phyloP scores from a whole-genome alignment of 495 filamentous ascomycete species.

The Penicillium samsonianum region DNA sequence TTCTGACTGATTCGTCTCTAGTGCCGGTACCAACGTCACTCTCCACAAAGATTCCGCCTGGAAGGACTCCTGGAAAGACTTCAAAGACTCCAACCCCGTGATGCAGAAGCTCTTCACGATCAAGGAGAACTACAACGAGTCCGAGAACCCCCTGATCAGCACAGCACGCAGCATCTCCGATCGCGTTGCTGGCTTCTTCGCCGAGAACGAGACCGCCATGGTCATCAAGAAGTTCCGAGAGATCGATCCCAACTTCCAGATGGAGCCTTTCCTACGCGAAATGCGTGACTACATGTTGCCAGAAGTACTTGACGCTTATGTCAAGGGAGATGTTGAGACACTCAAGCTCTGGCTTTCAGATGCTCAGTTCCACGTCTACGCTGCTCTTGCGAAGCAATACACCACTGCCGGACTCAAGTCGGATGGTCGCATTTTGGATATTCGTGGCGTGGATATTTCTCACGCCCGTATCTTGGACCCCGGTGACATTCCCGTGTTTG shows the following conservation, averaged over 20 bases:
- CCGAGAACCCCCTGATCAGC: slow-evolving; percentile 91
- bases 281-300: slow-evolving; percentile 97
- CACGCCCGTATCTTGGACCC: slow-evolving; percentile 92
- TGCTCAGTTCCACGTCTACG: slow-evolving; percentile 92
- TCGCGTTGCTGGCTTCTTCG: slow-evolving; percentile 90
- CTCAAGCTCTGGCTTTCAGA: slow-evolving; percentile 93
- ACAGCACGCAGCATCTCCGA: slow-evolving; percentile 94
- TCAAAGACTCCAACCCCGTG: slow-evolving; percentile 81
- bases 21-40: slow-evolving; percentile 90
- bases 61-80: slow-evolving; percentile 94
- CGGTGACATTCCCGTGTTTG: slow-evolving; percentile 95
- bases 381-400: slow-evolving; percentile 91
- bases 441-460: slow-evolving; percentile 88
- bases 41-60: slow-evolving; percentile 94
- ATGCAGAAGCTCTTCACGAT: slow-evolving; percentile 87
- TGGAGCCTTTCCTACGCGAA: slow-evolving; percentile 90
- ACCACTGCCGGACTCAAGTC: slow-evolving; percentile 88
- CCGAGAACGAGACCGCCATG: slow-evolving; percentile 94
- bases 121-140: slow-evolving; percentile 86
- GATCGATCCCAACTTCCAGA: slow-evolving; percentile 93
- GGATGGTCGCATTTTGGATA: slow-evolving; percentile 92
- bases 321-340: slow-evolving; percentile 90
- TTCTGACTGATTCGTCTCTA: slow-evolving; percentile 41
- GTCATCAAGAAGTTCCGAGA: slow-evolving; percentile 98
- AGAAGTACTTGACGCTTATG: slow-evolving; percentile 96